Conservation (phyloP, 805 yeast genomes). For the Myxozyma sirexii region DNA sequence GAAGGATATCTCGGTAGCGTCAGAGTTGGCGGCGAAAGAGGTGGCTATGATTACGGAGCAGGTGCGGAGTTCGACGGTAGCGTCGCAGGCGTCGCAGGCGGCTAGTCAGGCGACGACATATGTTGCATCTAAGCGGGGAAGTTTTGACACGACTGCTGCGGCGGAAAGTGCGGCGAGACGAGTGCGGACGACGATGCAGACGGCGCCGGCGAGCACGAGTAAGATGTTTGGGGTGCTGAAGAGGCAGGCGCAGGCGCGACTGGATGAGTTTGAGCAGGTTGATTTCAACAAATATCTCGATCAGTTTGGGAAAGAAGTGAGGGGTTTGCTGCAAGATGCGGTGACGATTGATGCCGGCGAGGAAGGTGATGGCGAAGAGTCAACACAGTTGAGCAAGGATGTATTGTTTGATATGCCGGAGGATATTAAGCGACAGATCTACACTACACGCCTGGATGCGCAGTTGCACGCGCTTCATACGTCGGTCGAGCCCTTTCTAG, state of each 20-base stretch:
- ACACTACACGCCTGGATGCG: constrained; percentile 58
- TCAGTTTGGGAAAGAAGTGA: constrained; percentile 55
- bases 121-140: constrained; percentile 16
- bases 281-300: constrained; percentile 71
- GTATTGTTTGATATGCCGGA: constrained; percentile 28
- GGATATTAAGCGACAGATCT: constrained; percentile 32
- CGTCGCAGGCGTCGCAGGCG: constrained; percentile 22
- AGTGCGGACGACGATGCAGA: constrained; percentile 5
- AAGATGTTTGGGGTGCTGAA: constrained; percentile 42
- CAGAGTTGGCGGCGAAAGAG: constrained; percentile 31
- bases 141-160: constrained; percentile 11
- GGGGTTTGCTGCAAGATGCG: constrained; percentile 49
- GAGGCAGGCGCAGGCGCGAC: constrained; percentile 58
- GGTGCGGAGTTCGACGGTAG: constrained; percentile 28
- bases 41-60: constrained; percentile 21
- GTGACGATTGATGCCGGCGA: constrained; percentile 40
- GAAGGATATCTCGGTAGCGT: constrained; percentile 38
- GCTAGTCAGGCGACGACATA: constrained; percentile 13
- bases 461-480: constrained; percentile 60
- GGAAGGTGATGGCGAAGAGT: not conserved
- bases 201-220: constrained; percentile 33
- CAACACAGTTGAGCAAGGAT: constrained; percentile 12
- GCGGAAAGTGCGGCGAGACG: constrained; percentile 8
- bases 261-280: constrained; percentile 71
- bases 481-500: constrained; percentile 51